These are phyloP conservation scores for Aspergillus sojae DNA, from an alignment of 2,329 filamentous ascomycete species.

Conservation along the genomic window DNA sequence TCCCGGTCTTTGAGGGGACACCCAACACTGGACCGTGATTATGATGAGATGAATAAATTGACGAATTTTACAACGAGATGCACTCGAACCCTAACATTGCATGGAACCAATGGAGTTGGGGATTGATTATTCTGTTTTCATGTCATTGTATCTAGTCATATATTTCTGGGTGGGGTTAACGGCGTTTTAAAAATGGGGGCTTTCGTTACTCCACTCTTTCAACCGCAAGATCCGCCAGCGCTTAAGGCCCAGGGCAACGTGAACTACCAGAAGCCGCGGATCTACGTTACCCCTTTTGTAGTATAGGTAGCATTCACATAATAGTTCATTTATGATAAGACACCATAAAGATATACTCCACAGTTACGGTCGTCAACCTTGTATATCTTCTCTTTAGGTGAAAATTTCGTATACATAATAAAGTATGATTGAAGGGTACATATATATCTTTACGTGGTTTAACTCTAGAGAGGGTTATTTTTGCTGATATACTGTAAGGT, in stretches of 20 bases:
- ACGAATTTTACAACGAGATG: constrained; percentile 6
- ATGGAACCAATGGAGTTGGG: constrained; percentile 10
- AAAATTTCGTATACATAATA: neutral
- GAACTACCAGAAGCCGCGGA: neutral
- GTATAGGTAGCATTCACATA: neutral
- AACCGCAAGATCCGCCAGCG: neutral
- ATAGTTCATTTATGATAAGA: neutral
- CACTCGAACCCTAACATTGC: neutral
- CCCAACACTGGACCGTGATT: constrained; percentile 29
- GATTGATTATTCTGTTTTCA: neutral
- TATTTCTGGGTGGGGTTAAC: constrained; percentile 6
- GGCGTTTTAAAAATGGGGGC: constrained; percentile 12
- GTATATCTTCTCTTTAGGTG: neutral
- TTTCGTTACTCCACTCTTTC: neutral
- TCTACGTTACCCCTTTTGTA: neutral
- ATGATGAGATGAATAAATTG: constrained; percentile 20
- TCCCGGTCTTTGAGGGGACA: constrained; percentile 37
- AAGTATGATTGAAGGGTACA: neutral
- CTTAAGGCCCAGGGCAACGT: neutral
- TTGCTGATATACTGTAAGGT: neutral
- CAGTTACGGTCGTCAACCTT: neutral
- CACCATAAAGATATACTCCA: neutral
- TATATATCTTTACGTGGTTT: neutral
- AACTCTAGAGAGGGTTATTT: neutral
- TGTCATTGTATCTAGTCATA: neutral